Base-by-base conservation (phyloP, 2,329 filamentous ascomycete species). In the Colletotrichum viniferum region DNA sequence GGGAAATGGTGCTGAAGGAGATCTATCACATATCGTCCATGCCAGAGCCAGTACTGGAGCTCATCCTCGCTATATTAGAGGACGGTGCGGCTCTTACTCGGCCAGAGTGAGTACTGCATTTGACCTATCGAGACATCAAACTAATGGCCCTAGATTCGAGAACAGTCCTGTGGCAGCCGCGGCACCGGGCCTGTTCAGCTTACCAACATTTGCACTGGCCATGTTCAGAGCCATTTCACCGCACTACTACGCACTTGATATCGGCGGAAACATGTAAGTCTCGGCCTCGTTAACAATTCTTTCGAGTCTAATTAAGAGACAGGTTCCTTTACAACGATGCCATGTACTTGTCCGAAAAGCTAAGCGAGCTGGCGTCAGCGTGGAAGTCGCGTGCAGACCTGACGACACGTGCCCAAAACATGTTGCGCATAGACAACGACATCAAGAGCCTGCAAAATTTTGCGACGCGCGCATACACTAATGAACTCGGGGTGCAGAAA, bases 11-110 rank as follows among this genome's bases (percentile, higher is more conserved):
- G 0, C 85, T 98, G 60, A 94, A 90, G 76, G 97, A 99, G 84
- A 94, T 90, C 2, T 99, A 98, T 83, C 94, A 93, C 74, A 94
- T 98, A 67, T 98, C 96, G 0, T 94, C 94, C 4, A 94, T 98
- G 82, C 96, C 97, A 1, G 93, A 95, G 76, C 91, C 93, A 5
- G 92, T 98, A 14, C 87, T 96, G 24, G 88, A 91, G 21, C 88
- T 95, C 32, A 91, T 96, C 68, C 86, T 88, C 26, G 81, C 87
- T 14, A 88, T 93, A 32, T 82, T 90, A 76, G 90, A 93, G 75
- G 92, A 94, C 77, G 92, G 88, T 2, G 90, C 90, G 12, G 88
- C 86, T 1, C 85, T 96, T 62, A 91, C 91, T 28, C 81, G 88
- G 55, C 84, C 90, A 77, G 82, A 85, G 87, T 86, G 84, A 80